Conservation (phyloP, 2,329 filamentous ascomycete species). For the Diaporthe ampelina region DNA sequence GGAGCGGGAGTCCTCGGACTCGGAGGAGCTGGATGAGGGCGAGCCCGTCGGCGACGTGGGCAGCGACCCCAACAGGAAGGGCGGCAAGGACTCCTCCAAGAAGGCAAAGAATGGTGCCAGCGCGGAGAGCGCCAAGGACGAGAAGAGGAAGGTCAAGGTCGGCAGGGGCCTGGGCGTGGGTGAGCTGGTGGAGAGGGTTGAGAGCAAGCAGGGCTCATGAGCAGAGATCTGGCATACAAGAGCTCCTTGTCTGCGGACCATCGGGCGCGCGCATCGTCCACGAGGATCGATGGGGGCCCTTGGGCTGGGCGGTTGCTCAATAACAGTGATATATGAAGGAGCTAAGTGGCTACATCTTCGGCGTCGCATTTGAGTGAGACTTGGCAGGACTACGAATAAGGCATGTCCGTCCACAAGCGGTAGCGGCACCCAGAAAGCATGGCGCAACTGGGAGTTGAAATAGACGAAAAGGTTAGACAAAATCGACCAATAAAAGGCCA, state of each 20-base stretch:
- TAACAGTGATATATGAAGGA: background rate
- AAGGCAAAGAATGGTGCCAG: constrained; percentile 52
- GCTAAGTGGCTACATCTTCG: background rate
- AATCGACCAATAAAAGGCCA: background rate
- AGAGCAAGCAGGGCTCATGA: constrained; percentile 62
- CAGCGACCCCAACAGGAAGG: constrained; percentile 53
- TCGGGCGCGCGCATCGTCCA: background rate
- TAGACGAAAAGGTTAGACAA: constrained; percentile 35
- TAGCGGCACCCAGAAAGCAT: constrained; percentile 16
- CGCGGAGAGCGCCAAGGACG: constrained; percentile 58
- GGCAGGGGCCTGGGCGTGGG: constrained; percentile 85
- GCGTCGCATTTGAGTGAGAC: background rate
- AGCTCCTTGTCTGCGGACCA: background rate
- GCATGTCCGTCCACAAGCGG: background rate
- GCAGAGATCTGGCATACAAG: background rate
- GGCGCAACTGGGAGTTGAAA: constrained; percentile 5
- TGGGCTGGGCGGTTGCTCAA: background rate
- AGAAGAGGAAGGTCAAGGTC: constrained; percentile 88
- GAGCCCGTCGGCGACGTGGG: constrained; percentile 78
- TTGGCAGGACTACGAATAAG: background rate
- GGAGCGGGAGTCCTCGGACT: constrained; percentile 51
- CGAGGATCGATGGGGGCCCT: background rate
- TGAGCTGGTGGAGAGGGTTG: constrained; percentile 80
- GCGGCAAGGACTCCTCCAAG: constrained; percentile 43
- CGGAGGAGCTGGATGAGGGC: constrained; percentile 71